Base-by-base conservation (phyloP, 108 stramenopile species). In the Cyclotella distinguenda region DNA sequence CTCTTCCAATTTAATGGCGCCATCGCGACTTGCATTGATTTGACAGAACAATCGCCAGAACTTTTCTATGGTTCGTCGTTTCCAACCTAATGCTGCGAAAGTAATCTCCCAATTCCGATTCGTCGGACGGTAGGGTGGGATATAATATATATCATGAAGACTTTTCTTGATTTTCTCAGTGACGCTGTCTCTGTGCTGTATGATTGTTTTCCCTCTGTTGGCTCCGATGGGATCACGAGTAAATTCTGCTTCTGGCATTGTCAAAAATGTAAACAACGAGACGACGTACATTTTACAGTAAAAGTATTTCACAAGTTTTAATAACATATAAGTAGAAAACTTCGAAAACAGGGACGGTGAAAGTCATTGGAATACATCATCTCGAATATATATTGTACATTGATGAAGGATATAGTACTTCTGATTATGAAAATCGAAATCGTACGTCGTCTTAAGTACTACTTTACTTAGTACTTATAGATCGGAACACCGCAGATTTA, bases 31-130 rank as follows among this genome's bases (percentile, higher is more conserved):
- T 51, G 39, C 16, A 68, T 72, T 71, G 13, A 82, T 78, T 68
- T 53, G 66, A 34, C 72, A 82, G 49, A 82, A 78, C 21, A 82
- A 21, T 19, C 42, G 55, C 80, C 81, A 82, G 32, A 82, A 72
- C 45, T 66, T 82, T 43, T 82, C 60, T 21, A 82, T 67, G n/a
- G 61, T 74, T n/a, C 33, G 45, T 13, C 73, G 53, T 27, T 82
- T 64, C 60, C 53, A 76, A 22, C 72, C 72, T 11, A 78, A 64
- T 18, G 77, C 67, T 56, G 56, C 50, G 60, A 82, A 78, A 4
- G 67, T 82, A 8, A 67, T 56, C 38, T 82, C 81, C 70, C 70
- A 77, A 32, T 82, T 53, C 16, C 30, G 31, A 51, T 78, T 78
- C 40, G 60, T 60, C n/a, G 75, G 70, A 42, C 77, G 45, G 38